Percentiles rank a stretch among this genome's conserved stretches.
These are phyloP conservation scores for Fagopyrum homotropicum DNA, from an alignment of 148 eudicot species.

Conservation along the genomic window DNA sequence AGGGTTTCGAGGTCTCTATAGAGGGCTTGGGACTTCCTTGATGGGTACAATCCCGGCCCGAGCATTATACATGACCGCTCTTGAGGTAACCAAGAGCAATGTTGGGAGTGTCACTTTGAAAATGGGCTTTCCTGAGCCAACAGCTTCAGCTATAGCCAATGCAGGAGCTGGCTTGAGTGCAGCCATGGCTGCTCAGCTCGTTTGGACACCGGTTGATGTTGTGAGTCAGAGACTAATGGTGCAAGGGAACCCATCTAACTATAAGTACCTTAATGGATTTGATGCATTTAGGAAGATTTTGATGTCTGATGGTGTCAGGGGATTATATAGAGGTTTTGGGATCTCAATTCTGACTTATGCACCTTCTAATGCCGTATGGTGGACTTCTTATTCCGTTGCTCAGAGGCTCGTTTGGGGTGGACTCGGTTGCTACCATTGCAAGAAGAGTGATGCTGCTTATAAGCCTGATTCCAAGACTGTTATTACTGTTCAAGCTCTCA, in stretches of 20 bases:
- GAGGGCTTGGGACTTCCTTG: constrained; percentile 83
- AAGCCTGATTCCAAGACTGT: constrained; percentile 49
- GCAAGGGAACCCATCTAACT: constrained; percentile 32
- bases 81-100: constrained; percentile 75
- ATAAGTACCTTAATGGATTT: constrained; percentile 47
- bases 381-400: constrained; percentile 66
- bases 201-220: constrained; percentile 94
- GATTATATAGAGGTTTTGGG: constrained; percentile 72
- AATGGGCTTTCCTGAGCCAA: constrained; percentile 48
- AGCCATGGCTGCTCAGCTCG: constrained; percentile 85
- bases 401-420: constrained; percentile 65
- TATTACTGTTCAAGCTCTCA: constrained; percentile 58
- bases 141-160: constrained; percentile 59
- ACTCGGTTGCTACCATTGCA: constrained; percentile 30
- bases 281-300: constrained; percentile 75
- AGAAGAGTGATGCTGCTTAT: constrained; percentile 23
- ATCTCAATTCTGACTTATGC: constrained; percentile 66
- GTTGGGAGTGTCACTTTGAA: constrained; percentile 50
- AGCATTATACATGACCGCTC: constrained; percentile 75
- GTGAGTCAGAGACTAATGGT: constrained; percentile 88
- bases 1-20: constrained; percentile 54
- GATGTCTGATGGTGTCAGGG: constrained; percentile 48
- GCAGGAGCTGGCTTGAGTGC: constrained; percentile 78
- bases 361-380: constrained; percentile 71
- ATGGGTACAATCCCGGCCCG: constrained; percentile 84